Base-by-base conservation (phyloP, 768 basidiomycete species). In the Plicaturopsis crispa region DNA sequence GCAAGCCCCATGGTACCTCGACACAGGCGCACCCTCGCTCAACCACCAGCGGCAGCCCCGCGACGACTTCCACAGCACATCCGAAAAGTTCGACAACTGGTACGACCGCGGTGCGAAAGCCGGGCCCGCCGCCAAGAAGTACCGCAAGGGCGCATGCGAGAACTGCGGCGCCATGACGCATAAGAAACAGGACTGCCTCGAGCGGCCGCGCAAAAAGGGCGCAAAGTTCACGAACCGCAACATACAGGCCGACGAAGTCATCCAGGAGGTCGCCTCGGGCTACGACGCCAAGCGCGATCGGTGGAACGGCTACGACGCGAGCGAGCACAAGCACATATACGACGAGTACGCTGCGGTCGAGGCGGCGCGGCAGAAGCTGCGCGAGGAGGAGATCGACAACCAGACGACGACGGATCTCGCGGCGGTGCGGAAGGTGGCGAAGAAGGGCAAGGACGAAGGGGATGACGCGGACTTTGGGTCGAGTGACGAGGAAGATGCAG, bases 131-230 rank as follows among this genome's bases (percentile, higher is more conserved):
- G 88, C 94, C 20, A 96, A 91, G 58, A 98, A 98, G 61, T 99
- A 84, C 56, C 78, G 96, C 47, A 93, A 94, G 56, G 96, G 96
- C 23, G 96, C 96, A 20, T 99, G 96, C 67, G 93, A 97, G 67
- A 99, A 99, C 54, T 99, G 96, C 48, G 96, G 96, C 41, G 87
- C 96, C 13, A 83, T 97, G 73, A 89, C 91, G 0, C 96, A 99
- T 67, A 84, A 85, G 59, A 75, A 69, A 43, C 68, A 75, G 53
- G 96, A 99, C 56, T 99, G 96, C 60, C 72, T 98, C 33, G 96
- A 99, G 60, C 81, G 96, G 41, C 96, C 96, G 26, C 78, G 96
- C 42, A 92, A 89, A 70, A 88, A 88, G 56, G 94, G 94, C 31
- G 96, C 96, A 35, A 96, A 82, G 61, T 98, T 69, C 57, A 89